Percentiles rank a stretch among this genome's conserved stretches.
phyloP scores from a whole-genome alignment of 768 basidiomycete species.

The Lepiota venenata region DNA sequence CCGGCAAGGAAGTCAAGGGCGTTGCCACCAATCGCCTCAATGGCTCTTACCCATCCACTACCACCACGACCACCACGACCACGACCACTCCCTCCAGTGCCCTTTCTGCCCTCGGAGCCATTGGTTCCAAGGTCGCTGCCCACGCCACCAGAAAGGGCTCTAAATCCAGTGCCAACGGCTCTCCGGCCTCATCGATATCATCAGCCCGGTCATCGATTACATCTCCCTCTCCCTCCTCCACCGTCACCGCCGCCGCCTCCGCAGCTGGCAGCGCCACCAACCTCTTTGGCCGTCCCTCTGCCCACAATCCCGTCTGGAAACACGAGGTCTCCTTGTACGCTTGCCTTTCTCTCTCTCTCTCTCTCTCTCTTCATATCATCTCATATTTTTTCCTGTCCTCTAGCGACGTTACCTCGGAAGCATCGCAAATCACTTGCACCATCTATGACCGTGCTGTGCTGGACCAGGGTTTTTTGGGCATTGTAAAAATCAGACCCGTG shows the following conservation, averaged over 20 bases:
- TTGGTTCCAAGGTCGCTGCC: slow-evolving; percentile 45
- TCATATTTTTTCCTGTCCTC: neutral
- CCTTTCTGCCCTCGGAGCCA: slow-evolving; percentile 62
- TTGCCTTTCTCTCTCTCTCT: slow-evolving; percentile 5
- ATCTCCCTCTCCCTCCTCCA: slow-evolving; percentile 21
- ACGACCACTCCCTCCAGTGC: slow-evolving; percentile 48
- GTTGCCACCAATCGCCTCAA: slow-evolving; percentile 55
- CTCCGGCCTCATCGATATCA: slow-evolving; percentile 35
- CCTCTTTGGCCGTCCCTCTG: slow-evolving; percentile 63
- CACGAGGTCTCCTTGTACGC: slow-evolving; percentile 97
- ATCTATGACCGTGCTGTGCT: slow-evolving; percentile 86
- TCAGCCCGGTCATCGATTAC: slow-evolving; percentile 29
- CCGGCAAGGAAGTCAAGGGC: slow-evolving; percentile 88
- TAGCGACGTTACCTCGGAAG: slow-evolving; percentile 92
- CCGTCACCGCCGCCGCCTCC: slow-evolving; percentile 16
- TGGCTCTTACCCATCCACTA: too few species aligned
- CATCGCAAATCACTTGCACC: slow-evolving; percentile 80
- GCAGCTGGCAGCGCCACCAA: slow-evolving; percentile 27
- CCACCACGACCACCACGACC: too few species aligned
- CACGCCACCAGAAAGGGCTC: slow-evolving; percentile 34
- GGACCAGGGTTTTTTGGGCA: slow-evolving; percentile 88
- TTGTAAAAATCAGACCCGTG: slow-evolving; percentile 86
- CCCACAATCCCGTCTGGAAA: slow-evolving; percentile 97
- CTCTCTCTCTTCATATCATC: neutral
- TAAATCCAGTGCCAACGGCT: slow-evolving; percentile 39